Percentiles rank a stretch among this genome's conserved stretches.
These are phyloP conservation scores for Xenosphaeropsis pyriputrescens DNA, from an alignment of 2,329 filamentous ascomycete genomes.

Conservation along the genomic window DNA sequence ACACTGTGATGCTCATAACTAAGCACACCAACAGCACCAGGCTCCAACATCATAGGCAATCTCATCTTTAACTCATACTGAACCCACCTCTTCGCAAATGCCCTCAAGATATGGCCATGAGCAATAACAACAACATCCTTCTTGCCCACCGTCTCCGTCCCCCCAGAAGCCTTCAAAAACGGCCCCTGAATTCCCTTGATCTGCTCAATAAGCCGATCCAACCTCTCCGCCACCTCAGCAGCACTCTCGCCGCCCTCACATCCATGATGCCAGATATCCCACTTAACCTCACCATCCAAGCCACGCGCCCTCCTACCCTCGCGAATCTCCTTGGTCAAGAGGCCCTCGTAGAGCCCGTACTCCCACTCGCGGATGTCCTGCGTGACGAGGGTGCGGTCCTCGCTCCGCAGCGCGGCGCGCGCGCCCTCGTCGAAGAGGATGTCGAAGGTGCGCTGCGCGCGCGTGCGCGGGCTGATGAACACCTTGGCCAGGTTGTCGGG, in stretches of 20 bases:
- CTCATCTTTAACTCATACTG: constrained; percentile 21
- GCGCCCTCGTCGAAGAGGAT: constrained; percentile 23
- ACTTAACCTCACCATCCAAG: constrained; percentile 28
- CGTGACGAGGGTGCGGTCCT: constrained; percentile 23
- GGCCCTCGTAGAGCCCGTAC: constrained; percentile 30
- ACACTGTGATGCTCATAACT: constrained; percentile 21
- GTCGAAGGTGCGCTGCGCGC: constrained; percentile 29
- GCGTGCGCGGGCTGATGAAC: constrained; percentile 28
- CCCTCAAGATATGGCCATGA: constrained; percentile 34
- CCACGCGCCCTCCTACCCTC: constrained; percentile 18
- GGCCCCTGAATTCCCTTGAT: constrained; percentile 25
- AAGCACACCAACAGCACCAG: constrained; percentile 21
- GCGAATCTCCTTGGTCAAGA: constrained; percentile 23
- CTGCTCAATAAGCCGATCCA: constrained; percentile 29
- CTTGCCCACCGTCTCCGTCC: constrained; percentile 23
- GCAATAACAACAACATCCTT: constrained; percentile 32
- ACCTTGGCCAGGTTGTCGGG: constrained; percentile 26
- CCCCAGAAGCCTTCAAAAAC: constrained; percentile 22
- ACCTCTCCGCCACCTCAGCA: constrained; percentile 24
- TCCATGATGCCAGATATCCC: constrained; percentile 43
- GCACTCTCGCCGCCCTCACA: constrained; percentile 35
- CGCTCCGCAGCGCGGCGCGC: constrained; percentile 4
- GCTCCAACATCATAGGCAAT: constrained; percentile 22
- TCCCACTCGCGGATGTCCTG: constrained; percentile 30
- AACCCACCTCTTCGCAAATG: constrained; percentile 40